Base-by-base conservation (phyloP, 2,329 filamentous ascomycete species). In the Teratosphaeria epicoccoides region DNA sequence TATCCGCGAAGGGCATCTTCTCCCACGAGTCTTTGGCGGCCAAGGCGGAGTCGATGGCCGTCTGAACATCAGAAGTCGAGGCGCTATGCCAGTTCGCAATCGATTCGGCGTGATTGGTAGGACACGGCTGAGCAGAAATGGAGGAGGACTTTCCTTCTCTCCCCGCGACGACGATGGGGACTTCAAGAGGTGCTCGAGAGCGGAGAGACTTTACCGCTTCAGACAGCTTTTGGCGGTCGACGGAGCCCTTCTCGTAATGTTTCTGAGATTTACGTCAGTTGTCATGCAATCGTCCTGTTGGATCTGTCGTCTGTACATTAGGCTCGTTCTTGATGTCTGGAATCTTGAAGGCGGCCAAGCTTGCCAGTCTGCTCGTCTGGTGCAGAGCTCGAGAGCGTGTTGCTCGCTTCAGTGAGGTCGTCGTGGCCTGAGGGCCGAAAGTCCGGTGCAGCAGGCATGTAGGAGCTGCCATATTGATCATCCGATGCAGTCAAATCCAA, bases 271-370 rank as follows among this genome's bases (percentile, higher is more conserved):
- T 14, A 40, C 12, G 49, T 50, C 49, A 49, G 43, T 50, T 46
- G 22, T 14, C 2, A 4, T n/a, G 11, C 12, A 43, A 23, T 24
- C 43, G 14, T 6, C 22, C 12, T 20, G n/a, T 20, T 23, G n/a
- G 17, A 29, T 3, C 7, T 6, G 50, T 29, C 6, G 24, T 6
- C 37, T 87, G 70, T 71, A 95, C 90, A 69, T 96, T 98, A n/a
- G 88, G 88, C 74, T 98, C 93, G 68, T 98, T 98, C 67, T 81
- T 76, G 62, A 96, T 81, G 57, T 83, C 83, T 47, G 93, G 93
- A 49, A 90, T 80, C 75, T 88, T 91, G 79, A 96, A 97, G 55
- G 82, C 78, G 47, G 89, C 90, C 57, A 95, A 76, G 6, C 82
- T 85, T 52, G 83, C 71, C 56, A 64, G 50, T 29, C 57, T 54